phyloP scores from a whole-genome alignment of 2,329 filamentous ascomycete genomes.

The Diaporthe citriasiana region DNA sequence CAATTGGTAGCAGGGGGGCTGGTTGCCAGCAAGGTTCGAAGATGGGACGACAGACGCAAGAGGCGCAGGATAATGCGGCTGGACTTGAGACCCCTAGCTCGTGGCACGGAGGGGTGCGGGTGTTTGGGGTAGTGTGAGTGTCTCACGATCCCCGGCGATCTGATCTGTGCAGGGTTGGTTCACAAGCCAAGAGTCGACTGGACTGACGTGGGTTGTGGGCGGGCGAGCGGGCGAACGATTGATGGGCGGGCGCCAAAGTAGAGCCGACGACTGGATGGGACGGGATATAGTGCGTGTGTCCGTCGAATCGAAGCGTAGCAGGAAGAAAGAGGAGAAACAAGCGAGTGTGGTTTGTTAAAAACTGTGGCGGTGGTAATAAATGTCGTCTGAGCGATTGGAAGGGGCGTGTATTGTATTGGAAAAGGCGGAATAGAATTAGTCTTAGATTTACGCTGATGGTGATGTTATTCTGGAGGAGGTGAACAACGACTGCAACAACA shows the following conservation, averaged over 20 bases:
- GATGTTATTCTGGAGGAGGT: constrained; percentile 6
- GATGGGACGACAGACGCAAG: constrained; percentile 38
- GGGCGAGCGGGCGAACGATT: neutral
- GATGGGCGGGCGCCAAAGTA: constrained; percentile 19
- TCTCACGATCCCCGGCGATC: constrained; percentile 49
- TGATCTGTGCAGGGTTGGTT: constrained; percentile 32
- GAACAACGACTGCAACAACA: constrained; percentile 17
- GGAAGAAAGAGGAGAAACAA: neutral
- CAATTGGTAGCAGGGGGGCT: constrained; percentile 30
- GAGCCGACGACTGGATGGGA: constrained; percentile 16
- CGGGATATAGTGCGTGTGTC: neutral
- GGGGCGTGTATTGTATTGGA: too few species aligned
- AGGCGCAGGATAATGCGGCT: constrained; percentile 39
- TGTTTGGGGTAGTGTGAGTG: constrained; percentile 45
- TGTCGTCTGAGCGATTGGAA: constrained; percentile 21
- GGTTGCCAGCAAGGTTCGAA: constrained; percentile 23
- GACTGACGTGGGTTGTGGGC: constrained; percentile 3
- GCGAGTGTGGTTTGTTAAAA: constrained; percentile 2
- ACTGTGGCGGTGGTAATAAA: neutral
- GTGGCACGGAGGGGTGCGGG: constrained; percentile 42
- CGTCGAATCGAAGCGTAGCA: constrained; percentile 4
- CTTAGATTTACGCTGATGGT: constrained; percentile 30
- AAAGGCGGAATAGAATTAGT: constrained; percentile 20
- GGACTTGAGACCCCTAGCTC: constrained; percentile 44
- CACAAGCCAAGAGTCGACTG: constrained; percentile 17